A percentile compares a stretch with the other conserved stretches of the same genome.
Conservation (phyloP, 805 yeast species). For the Myxozyma geophila region DNA sequence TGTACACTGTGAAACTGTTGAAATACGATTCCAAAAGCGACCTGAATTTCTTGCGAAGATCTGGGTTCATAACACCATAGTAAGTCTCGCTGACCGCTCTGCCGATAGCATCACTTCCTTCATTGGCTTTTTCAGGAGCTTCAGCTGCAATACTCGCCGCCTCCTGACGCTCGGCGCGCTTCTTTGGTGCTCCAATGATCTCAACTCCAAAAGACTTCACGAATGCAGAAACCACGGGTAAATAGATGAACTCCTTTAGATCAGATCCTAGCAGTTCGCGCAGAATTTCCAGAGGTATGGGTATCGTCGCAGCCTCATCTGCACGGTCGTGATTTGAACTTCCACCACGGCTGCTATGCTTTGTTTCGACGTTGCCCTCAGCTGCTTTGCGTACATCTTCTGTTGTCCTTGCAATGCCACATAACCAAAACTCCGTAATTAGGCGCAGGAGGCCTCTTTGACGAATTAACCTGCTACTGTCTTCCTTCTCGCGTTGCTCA, state of each 20-base stretch:
- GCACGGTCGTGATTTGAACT: slow-evolving; percentile 3
- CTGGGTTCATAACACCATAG: slow-evolving; percentile 37
- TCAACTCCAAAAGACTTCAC: slow-evolving; percentile 68
- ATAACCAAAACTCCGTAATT: slow-evolving; percentile 60
- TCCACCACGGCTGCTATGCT: not conserved
- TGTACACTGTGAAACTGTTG: not conserved
- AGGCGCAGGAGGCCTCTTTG: slow-evolving; percentile 57
- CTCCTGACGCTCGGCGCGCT: slow-evolving; percentile 6
- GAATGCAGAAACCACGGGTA: slow-evolving; percentile 39
- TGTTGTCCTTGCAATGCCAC: slow-evolving; percentile 58
- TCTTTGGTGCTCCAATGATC: slow-evolving; percentile 52
- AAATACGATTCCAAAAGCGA: slow-evolving; percentile 30
- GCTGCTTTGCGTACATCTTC: slow-evolving; percentile 49
- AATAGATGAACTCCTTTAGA: slow-evolving; percentile 29
- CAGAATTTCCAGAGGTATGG: slow-evolving; percentile 52
- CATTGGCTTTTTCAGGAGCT: not conserved
- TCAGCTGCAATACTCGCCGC: not conserved
- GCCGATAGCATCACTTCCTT: not conserved
- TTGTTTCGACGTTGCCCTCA: slow-evolving; percentile 16
- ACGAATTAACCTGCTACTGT: slow-evolving; percentile 47
- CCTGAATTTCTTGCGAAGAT: slow-evolving; percentile 39
- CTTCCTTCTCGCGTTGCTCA: slow-evolving; percentile 52
- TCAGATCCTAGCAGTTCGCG: slow-evolving; percentile 49
- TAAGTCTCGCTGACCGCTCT: not conserved
- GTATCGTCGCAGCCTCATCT: slow-evolving; percentile 39